Evolutionary conservation across 176 grass and related monocot genomes (phyloP).

Genomic region (Secale cereale): DNA sequence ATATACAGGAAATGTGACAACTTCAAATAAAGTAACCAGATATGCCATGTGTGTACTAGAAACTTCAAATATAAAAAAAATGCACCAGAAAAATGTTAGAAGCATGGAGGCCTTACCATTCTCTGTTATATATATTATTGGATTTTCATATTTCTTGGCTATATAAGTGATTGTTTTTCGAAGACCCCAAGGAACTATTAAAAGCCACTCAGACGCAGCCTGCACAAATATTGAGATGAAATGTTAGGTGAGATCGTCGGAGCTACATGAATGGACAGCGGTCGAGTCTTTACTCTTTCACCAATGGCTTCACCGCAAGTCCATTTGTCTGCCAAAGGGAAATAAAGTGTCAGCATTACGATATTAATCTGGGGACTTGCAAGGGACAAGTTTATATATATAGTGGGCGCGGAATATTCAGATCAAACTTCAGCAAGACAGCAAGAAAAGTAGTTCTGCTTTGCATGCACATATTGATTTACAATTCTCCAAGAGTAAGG

Average conservation of each 20-base stretch:
- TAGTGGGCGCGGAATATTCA: background rate
- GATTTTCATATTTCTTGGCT: constrained; percentile 60
- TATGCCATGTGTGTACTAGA: background rate
- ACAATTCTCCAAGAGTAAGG: background rate
- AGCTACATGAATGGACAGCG: background rate
- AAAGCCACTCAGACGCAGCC: constrained; percentile 96
- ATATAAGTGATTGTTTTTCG: constrained; percentile 68
- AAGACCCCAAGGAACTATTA: constrained; percentile 94
- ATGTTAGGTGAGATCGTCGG: background rate
- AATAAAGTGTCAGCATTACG: constrained; percentile 30
- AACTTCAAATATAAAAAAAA: background rate
- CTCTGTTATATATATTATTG: constrained; percentile 82
- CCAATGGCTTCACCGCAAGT: constrained; percentile 77
- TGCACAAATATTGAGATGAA: constrained; percentile 44
- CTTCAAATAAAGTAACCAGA: background rate
- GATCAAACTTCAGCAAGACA: constrained; percentile 14
- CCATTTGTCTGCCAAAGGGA: constrained; percentile 60
- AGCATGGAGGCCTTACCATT: constrained; percentile 61
- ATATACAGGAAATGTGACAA: background rate
- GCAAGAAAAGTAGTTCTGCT: background rate
- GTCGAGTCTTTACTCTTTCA: constrained; percentile 63
- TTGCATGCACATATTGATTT: background rate
- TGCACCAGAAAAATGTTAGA: background rate
- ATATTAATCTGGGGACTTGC: background rate
- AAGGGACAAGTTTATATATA: background rate